Conservation (phyloP, 148 eudicot species). For the Cornus controversa region DNA sequence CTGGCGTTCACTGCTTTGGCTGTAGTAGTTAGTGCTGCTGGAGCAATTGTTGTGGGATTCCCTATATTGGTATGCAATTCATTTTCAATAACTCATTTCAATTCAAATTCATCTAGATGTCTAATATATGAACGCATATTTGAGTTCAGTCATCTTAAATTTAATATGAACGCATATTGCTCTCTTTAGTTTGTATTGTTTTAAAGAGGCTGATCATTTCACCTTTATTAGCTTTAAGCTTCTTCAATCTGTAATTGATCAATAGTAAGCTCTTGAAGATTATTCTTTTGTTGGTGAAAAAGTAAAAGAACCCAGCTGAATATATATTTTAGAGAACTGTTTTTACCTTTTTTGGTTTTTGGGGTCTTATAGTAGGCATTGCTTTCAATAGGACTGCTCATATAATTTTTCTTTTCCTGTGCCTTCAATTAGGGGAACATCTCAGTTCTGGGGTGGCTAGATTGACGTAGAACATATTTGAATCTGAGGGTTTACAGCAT, state of each 20-base stretch:
- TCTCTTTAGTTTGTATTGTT: neutral
- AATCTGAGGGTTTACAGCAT: too few relatives aligned
- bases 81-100: neutral
- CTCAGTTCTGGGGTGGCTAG: too few relatives aligned
- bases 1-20: conserved; percentile 69
- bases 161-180: neutral
- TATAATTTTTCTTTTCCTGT: too few relatives aligned
- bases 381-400: too few relatives aligned
- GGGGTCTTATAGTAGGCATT: too few relatives aligned
- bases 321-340: too few relatives aligned
- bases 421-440: too few relatives aligned
- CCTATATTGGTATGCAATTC: conserved; percentile 72
- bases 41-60: conserved; percentile 83
- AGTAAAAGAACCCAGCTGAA: neutral
- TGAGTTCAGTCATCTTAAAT: neutral
- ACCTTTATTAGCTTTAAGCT: neutral
- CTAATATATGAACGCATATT: neutral
- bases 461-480: too few relatives aligned
- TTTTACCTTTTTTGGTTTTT: too few relatives aligned
- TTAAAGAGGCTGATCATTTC: neutral
- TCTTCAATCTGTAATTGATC: neutral
- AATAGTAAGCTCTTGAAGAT: neutral
- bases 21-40: conserved; percentile 76
- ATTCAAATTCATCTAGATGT: neutral
- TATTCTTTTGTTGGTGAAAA: too few relatives aligned